Percentiles rank a stretch among this genome's conserved stretches.
Conservation (phyloP, 768 basidiomycete genomes). For the Strobilomyces confusus region DNA sequence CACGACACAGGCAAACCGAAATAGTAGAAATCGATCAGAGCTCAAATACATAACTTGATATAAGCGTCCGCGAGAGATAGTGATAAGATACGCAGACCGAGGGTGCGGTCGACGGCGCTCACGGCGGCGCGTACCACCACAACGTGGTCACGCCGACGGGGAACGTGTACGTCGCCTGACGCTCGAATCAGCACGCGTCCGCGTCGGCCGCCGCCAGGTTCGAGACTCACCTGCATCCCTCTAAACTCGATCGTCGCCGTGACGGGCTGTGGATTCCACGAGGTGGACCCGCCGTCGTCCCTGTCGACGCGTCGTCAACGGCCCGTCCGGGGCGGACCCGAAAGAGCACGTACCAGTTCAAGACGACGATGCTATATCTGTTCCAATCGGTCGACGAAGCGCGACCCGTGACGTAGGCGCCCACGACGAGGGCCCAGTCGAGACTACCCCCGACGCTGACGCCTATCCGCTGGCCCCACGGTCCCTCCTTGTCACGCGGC, state of each 20-base stretch:
- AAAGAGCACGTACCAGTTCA: slow-evolving; percentile 51
- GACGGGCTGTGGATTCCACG: slow-evolving; percentile 54
- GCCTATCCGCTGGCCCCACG: slow-evolving; percentile 65
- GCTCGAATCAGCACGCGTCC: neutral
- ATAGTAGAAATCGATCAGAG: too few species aligned
- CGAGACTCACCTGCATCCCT: slow-evolving; percentile 47
- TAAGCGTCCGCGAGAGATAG: neutral
- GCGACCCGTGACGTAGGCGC: slow-evolving; percentile 61
- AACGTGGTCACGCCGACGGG: slow-evolving; percentile 67
- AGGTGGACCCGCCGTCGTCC: slow-evolving; percentile 47
- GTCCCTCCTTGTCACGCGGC: slow-evolving; percentile 64
- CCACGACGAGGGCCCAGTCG: slow-evolving; percentile 57
- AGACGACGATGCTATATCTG: slow-evolving; percentile 67
- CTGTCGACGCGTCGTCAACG: slow-evolving; percentile 16
- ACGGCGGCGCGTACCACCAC: slow-evolving; percentile 42
- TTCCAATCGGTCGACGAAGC: slow-evolving; percentile 51
- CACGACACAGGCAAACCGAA: too few species aligned
- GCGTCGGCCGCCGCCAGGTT: neutral
- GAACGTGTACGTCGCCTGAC: slow-evolving; percentile 67
- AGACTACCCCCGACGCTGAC: slow-evolving; percentile 55
- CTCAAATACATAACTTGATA: too few species aligned
- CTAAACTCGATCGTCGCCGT: slow-evolving; percentile 60
- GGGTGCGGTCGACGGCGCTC: neutral
- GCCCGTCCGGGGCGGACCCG: neutral
- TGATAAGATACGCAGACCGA: neutral